These are phyloP conservation scores for Fusarium staphyleae DNA, from an alignment of 2,329 filamentous ascomycete species.

Conservation along the genomic window DNA sequence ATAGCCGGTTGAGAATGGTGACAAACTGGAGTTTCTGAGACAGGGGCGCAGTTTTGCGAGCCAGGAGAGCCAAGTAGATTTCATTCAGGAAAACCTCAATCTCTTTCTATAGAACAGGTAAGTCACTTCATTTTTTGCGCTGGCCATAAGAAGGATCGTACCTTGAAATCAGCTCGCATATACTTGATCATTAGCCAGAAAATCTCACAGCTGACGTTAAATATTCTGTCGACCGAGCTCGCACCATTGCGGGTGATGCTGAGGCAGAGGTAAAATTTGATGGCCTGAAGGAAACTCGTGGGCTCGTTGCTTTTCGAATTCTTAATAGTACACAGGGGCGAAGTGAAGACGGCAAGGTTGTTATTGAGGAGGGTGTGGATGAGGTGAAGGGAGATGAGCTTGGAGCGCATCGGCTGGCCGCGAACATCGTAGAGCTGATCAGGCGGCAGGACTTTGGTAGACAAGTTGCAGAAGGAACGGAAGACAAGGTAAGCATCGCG, in stretches of 20 bases:
- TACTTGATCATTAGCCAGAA: slow-evolving; percentile 98
- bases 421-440: slow-evolving; percentile 93
- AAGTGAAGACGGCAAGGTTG: slow-evolving; percentile 88
- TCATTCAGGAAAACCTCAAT: slow-evolving; percentile 98
- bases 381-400: slow-evolving; percentile 91
- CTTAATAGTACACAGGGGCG: slow-evolving; percentile 88
- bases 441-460: slow-evolving; percentile 86
- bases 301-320: slow-evolving; percentile 88
- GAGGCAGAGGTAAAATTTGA: slow-evolving; percentile 96
- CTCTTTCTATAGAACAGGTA: slow-evolving; percentile 71
- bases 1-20: slow-evolving; percentile 82
- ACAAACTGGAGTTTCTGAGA: slow-evolving; percentile 95
- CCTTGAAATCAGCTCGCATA: slow-evolving; percentile 93
- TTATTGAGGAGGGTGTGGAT: slow-evolving; percentile 96
- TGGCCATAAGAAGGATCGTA: slow-evolving; percentile 45
- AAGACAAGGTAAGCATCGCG: slow-evolving; percentile 97
- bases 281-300: slow-evolving; percentile 90
- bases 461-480: slow-evolving; percentile 95
- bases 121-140: slow-evolving; percentile 27
- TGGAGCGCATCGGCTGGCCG: slow-evolving; percentile 96
- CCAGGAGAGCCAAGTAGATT: slow-evolving; percentile 91
- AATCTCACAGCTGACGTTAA: slow-evolving; percentile 95
- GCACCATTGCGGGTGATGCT: slow-evolving; percentile 95
- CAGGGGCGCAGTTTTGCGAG: slow-evolving; percentile 82
- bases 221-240: slow-evolving; percentile 89